Evolutionary conservation across 2,329 filamentous ascomycete species (phyloP), one percentile per base, ranked within the genome.

Genomic region (Ophiostoma quercus): DNA sequence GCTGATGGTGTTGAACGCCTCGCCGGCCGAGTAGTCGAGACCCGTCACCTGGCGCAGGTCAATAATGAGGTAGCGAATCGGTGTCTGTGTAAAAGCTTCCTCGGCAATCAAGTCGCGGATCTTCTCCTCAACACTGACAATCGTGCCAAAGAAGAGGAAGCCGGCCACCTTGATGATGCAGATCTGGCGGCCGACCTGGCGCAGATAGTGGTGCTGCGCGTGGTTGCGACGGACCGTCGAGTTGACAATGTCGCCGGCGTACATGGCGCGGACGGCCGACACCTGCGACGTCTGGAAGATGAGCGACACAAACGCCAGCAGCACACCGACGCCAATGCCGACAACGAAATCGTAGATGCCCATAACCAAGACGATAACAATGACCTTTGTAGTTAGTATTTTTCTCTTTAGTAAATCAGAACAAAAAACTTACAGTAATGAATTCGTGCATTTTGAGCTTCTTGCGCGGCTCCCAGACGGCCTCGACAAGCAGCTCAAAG

Each of bases 91-190:
- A 77, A 97, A 98, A 2, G 88, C 86, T 72, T 94, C 89, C 39
- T 96, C 92, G 37, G 94, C 89, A 66, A 98, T 89, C 41, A 98
- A 81, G 3, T 84, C 87, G 29, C 94, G 87, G 72, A 98, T 94
- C 73, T 90, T 90, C 73, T 92, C 91, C 78, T 99, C 95, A 0
- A 99, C 94, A 66, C 92, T 92, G 68, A 97, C 94, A 73, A 99
- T 97, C 2, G 94, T 98, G 19, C 95, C 95, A 74, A 99, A 99
- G 83, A 99, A 99, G n/a, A 99, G 86, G 76, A 94, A 98, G 0
- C 95, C 94, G 0, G 91, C 90, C 19, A 99, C 85, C 78, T 98
- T 98, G 76, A 96, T 90, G 67, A 98, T 89, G 71, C 92, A 90
- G 43, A 96, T 95, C 77, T 99, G 95, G 41, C 87, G 86, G 2